A percentile compares a stretch with the other conserved stretches of the same genome.
Evolutionary conservation across 495 filamentous ascomycete species (phyloP).

Genomic region (Pseudevernia furfuracea): DNA sequence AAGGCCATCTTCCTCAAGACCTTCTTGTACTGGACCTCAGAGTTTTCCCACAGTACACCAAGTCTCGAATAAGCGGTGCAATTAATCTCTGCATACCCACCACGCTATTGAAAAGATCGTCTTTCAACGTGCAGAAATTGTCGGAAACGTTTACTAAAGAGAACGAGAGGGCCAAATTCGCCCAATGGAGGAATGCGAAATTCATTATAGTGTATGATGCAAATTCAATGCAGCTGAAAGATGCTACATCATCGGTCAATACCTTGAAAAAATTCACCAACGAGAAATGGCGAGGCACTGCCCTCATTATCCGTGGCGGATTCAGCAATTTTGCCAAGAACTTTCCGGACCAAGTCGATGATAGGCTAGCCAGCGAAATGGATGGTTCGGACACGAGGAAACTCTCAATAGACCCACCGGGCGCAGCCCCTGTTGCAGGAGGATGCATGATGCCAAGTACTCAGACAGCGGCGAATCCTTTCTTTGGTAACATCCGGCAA

Average conservation of each 20-base stretch:
- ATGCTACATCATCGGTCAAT: constrained; percentile 68
- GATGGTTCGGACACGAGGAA: constrained; percentile 25
- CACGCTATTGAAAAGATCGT: constrained; percentile 81
- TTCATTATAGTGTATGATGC: constrained; percentile 85
- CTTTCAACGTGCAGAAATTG: constrained; percentile 85
- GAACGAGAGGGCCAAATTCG: constrained; percentile 64
- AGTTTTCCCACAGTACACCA: constrained; percentile 72
- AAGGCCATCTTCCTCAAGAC: constrained; percentile 43
- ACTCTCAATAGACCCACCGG: constrained; percentile 43
- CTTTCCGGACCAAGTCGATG: constrained; percentile 41
- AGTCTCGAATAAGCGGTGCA: constrained; percentile 65
- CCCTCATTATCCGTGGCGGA: constrained; percentile 61
- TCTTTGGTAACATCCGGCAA: constrained; percentile 93
- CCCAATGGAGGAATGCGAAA: constrained; percentile 62
- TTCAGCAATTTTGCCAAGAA: constrained; percentile 43
- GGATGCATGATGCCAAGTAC: constrained; percentile 75
- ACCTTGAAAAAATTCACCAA: constrained; percentile 85
- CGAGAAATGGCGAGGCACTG: constrained; percentile 71
- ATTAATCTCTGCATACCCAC: constrained; percentile 94
- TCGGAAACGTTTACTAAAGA: constrained; percentile 78
- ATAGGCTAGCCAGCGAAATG: constrained; percentile 18
- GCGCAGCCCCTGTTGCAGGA: constrained; percentile 69
- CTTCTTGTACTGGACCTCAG: constrained; percentile 80
- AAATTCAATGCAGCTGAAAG: constrained; percentile 64
- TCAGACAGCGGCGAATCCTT: constrained; percentile 67